Evolutionary conservation across 371 early-diverging fungal species (phyloP).

Genomic region (Rhizopus arrhizus): DNA sequence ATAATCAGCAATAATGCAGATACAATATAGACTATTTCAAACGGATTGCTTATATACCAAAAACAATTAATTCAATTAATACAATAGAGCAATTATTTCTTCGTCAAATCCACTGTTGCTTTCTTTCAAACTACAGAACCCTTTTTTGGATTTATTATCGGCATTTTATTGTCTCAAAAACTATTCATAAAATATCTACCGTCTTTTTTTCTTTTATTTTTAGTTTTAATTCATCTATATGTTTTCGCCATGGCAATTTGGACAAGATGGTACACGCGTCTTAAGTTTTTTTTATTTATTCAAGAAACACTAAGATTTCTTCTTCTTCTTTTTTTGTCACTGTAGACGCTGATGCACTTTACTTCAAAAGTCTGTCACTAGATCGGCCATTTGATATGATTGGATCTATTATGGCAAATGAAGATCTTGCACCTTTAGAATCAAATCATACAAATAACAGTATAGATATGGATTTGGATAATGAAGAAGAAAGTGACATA

Average conservation of each 20-base stretch:
- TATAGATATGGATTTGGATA: background rate
- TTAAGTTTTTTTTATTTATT: too few species aligned
- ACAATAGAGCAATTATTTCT: too few species aligned
- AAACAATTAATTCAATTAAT: too few species aligned
- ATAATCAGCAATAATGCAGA: too few species aligned
- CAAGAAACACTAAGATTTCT: background rate
- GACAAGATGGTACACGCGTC: conserved; percentile 1
- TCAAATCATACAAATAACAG: background rate
- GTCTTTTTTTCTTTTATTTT: background rate
- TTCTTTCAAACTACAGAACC: too few species aligned
- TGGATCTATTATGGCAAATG: background rate
- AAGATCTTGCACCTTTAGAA: background rate
- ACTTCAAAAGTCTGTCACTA: background rate
- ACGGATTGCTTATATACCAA: too few species aligned
- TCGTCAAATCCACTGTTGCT: too few species aligned
- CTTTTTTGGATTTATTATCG: background rate
- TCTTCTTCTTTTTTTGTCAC: background rate
- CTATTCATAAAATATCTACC: background rate
- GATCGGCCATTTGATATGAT: conserved; percentile 4
- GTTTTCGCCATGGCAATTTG: conserved; percentile 5
- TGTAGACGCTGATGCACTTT: conserved; percentile 1
- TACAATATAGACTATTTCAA: too few species aligned
- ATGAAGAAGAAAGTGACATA: conserved; percentile 17
- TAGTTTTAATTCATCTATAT: background rate
- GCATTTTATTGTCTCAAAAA: background rate